Conservation (phyloP, 192 early-diverging fungal species). For the Spinellus fusiger region DNA sequence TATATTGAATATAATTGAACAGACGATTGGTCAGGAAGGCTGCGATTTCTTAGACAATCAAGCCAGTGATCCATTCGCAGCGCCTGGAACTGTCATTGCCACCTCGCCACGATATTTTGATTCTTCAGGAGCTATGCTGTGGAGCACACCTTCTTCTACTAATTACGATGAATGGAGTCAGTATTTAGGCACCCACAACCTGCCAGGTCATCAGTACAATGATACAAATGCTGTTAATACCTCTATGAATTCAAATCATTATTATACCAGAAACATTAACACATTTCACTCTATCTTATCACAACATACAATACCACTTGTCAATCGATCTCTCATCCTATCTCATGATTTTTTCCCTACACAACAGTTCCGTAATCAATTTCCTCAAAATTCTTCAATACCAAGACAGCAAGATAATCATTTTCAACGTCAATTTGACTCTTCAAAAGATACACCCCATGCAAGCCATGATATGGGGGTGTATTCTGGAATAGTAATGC, state of each 20-base stretch:
- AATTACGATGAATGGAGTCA: constrained; percentile 28
- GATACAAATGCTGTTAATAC: no score
- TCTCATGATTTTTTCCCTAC: background rate
- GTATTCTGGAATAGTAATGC: constrained; percentile 4
- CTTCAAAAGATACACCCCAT: background rate
- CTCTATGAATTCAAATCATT: no score
- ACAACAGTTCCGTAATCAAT: no score
- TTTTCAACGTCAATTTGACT: background rate
- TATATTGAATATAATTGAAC: background rate
- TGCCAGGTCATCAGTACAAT: background rate
- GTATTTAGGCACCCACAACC: constrained; percentile 14
- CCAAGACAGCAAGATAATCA: background rate
- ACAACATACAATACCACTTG: background rate
- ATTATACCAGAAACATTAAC: no score
- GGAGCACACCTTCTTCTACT: constrained; percentile 15
- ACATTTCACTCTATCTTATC: no score
- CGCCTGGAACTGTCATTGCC: constrained; percentile 19
- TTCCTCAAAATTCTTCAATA: background rate
- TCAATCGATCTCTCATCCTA: background rate
- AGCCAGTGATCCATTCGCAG: constrained; percentile 31
- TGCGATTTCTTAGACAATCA: background rate
- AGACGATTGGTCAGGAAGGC: background rate
- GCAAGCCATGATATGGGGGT: background rate
- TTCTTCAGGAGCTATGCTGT: constrained; percentile 14
- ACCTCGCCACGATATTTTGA: constrained; percentile 7